These are phyloP conservation scores for Bremia lactucae DNA, from an alignment of 352 stramenopile genomes.

Conservation along the genomic window DNA sequence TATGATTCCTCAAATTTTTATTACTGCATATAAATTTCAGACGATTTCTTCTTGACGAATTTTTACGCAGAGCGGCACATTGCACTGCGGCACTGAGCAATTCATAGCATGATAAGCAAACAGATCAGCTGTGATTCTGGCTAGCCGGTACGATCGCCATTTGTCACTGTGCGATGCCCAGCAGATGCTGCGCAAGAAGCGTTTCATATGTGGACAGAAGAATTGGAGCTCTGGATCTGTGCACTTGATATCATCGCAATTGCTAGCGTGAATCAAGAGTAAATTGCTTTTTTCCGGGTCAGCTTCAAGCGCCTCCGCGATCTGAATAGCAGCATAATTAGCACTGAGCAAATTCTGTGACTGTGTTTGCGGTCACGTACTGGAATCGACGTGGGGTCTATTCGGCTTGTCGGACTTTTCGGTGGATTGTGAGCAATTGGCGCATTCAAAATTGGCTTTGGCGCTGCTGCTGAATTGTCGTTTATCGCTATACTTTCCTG, in stretches of 20 bases:
- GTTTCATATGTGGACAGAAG: conserved; percentile 55
- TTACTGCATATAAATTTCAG: conserved; percentile 11
- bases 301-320: conserved; percentile 28
- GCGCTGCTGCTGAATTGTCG: background rate
- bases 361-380: too few species aligned
- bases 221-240: conserved; percentile 23
- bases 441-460: background rate
- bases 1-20: conserved; percentile 2
- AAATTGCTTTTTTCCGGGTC: conserved; percentile 36
- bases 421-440: background rate
- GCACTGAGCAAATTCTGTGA: background rate
- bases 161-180: conserved; percentile 53
- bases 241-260: conserved; percentile 38
- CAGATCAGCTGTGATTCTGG: conserved; percentile 33
- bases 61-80: conserved; percentile 32
- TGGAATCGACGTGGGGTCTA: conserved; percentile 12
- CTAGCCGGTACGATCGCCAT: conserved; percentile 39
- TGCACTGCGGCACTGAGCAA: conserved; percentile 25
- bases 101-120: conserved; percentile 46
- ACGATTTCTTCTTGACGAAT: conserved; percentile 39
- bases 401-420: background rate
- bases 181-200: conserved; percentile 50
- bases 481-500: background rate
- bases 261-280: conserved; percentile 48
- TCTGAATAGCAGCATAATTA: conserved; percentile 14